Evolutionary conservation across 495 filamentous ascomycete genomes (phyloP).

Genomic region (Haplographium delicatum): DNA sequence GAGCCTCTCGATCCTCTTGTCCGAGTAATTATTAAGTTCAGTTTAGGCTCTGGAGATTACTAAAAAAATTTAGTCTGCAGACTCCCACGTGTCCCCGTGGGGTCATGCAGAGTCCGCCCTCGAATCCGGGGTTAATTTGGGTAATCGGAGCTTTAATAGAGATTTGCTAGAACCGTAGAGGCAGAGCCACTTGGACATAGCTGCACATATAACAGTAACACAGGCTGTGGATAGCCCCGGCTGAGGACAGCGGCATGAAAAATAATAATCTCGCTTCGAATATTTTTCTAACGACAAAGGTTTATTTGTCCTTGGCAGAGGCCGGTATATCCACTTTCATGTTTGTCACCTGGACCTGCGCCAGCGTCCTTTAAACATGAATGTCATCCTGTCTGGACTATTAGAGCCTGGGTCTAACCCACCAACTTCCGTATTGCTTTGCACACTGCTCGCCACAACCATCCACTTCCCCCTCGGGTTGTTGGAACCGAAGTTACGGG

Average conservation of each 20-base stretch:
- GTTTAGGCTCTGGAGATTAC: slow-evolving; percentile 19
- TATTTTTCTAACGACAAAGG: slow-evolving; percentile 22
- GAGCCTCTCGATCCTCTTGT: slow-evolving; percentile 18
- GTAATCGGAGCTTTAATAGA: slow-evolving; percentile 30
- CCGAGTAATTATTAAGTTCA: slow-evolving; percentile 6
- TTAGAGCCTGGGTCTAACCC: slow-evolving; percentile 12
- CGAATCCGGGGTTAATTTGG: slow-evolving; percentile 38
- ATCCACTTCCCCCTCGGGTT: slow-evolving; percentile 16
- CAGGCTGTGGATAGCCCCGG: slow-evolving; percentile 13
- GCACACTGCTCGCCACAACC: slow-evolving; percentile 13
- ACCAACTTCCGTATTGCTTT: slow-evolving; percentile 15
- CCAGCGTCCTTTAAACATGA: slow-evolving; percentile 15
- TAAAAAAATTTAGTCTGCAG: slow-evolving; percentile 24
- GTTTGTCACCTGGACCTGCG: slow-evolving; percentile 13
- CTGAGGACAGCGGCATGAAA: slow-evolving; percentile 21
- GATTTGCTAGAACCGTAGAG: slow-evolving; percentile 14
- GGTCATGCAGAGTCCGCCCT: slow-evolving; percentile 27
- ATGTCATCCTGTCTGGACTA: slow-evolving; percentile 12
- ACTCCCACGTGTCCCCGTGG: slow-evolving; percentile 24
- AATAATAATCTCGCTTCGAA: slow-evolving; percentile 29
- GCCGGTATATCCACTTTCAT: slow-evolving; percentile 8
- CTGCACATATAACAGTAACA: slow-evolving; percentile 23
- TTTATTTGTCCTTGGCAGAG: neutral
- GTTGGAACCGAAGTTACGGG: slow-evolving; percentile 26
- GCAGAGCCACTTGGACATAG: slow-evolving; percentile 11